Evolutionary conservation across 225 moss, liverwort and hornwort species (phyloP).

Genomic region (Climacium dendroides): DNA sequence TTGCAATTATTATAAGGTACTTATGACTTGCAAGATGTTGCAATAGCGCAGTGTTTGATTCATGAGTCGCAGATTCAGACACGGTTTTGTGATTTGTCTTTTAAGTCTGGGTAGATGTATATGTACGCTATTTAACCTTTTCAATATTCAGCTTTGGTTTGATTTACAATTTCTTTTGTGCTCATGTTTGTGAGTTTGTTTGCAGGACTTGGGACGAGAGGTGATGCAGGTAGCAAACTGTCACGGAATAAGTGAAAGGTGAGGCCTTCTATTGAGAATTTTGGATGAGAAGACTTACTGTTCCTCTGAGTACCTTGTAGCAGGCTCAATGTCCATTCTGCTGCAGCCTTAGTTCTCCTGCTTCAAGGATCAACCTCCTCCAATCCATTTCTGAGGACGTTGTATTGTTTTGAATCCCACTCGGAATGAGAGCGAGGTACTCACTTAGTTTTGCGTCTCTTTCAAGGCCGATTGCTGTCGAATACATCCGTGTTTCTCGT

Average conservation of each 20-base stretch:
- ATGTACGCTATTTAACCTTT: neutral
- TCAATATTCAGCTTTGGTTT: neutral
- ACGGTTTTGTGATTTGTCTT: neutral
- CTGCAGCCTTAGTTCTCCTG: neutral
- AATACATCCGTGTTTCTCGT: neutral
- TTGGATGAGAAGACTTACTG: neutral
- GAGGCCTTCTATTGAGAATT: neutral
- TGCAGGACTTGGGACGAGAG: constrained; percentile 41
- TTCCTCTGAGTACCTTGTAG: neutral
- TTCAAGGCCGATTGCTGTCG: neutral
- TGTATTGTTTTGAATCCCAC: neutral
- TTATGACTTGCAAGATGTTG: neutral
- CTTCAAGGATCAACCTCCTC: neutral
- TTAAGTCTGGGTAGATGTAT: neutral
- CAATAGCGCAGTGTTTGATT: neutral
- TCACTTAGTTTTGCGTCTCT: neutral
- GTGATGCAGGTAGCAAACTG: constrained; percentile 1
- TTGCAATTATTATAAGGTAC: neutral
- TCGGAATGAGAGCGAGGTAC: neutral
- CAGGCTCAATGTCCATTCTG: neutral
- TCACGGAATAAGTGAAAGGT: constrained; percentile 9
- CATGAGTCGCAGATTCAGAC: neutral
- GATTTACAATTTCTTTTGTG: neutral
- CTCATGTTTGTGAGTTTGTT: neutral
- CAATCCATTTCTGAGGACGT: neutral